Evolutionary conservation across 2,329 filamentous ascomycete genomes (phyloP), one percentile per base, ranked within the genome.

Genomic region (Venturia aucupariae): DNA sequence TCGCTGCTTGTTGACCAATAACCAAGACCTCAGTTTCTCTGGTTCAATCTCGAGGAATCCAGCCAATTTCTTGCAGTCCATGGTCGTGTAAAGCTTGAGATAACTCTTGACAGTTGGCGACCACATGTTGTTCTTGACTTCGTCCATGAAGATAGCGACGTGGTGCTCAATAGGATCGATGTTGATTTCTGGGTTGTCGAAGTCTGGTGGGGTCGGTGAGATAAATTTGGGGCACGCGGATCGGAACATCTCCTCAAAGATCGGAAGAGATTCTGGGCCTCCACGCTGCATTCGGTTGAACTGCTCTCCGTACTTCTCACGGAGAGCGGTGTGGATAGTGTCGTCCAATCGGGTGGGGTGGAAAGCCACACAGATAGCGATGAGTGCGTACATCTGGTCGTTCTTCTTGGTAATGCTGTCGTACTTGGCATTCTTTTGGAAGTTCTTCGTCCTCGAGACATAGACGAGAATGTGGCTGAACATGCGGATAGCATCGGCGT

Each of bases 401-500:
- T 96, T 97, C 87, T 97, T 97, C 89, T 99, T 99, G 73, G 90
- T 92, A 79, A 97, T 97, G 68, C 91, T 95, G 78, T 99, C 94
- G 81, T 96, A 97, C 81, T 96, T 90, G 35, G 90, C 89, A 77
- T 92, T 96, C 87, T 97, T 99, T 81, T 99, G 94, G 87, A 97
- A 97, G 84, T 97, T 97, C 90, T 99, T 99, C 75, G 94, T 99
- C 73, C 94, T 85, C 71, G 92, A 96, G 70, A 99, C 92, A 80
- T 97, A 99, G 80, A 99, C 89, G 72, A 99, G 87, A 78, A 99
- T 99, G 85, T 99, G 94, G 84, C 90, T 96, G 87, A 99, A 99
- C 89, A 97, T 96, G 84, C 93, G 92, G 81, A 99, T 97, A 77
- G 94, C 94, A 79, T 99, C 94, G 79, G 92, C 90, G 77, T 99